Evolutionary conservation across 352 stramenopile genomes (phyloP), one percentile per base, ranked within the genome.

Genomic region (Pythium aphanidermatum): DNA sequence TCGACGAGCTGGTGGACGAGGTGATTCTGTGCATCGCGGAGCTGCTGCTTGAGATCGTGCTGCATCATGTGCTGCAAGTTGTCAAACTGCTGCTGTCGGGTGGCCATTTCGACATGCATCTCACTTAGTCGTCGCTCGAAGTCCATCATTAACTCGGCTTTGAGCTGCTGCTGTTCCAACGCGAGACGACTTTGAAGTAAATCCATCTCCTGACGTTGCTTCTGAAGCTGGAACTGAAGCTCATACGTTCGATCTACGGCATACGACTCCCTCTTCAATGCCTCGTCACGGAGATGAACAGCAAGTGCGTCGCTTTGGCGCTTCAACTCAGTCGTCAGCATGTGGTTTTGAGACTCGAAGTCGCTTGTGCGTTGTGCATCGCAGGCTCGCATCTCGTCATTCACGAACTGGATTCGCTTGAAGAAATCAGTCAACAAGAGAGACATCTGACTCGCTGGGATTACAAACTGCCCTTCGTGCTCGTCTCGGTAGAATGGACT

Each of bases 31-130:
- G 74, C 70, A 0, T 46, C 46, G 41, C 83, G 72, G 0, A 87
- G 63, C 46, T 86, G 70, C 8, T 51, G 40, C 41, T 78, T 67
- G 17, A 90, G 50, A 21, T 87, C 70, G 7, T 78, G 62, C 42
- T 87, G 73, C 54, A 90, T 72, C 17, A 57, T 51, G 12, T 65
- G 49, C 13, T 75, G 70, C 37, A 77, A 86, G 24, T 74, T 69
- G 4, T 81, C 73, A 14, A 90, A 90, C 25, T 83, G 64, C 5
- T 77, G 67, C 41, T 86, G 64, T 23, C 74, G 81, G 14, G 64
- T 40, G 6, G 84, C 37, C 6, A 90, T 30, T 12, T 84, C 61
- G 1, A 63, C 43, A 19, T 79, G 69, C 55, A 86, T 73, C 1
- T 65, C 54, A 2, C 56, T 60, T 8, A 91, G 51, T 16, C 79